Evolutionary conservation across 2,329 filamentous ascomycete genomes (phyloP), one percentile per base, ranked within the genome.

Genomic region (Diaporthe sp.): DNA sequence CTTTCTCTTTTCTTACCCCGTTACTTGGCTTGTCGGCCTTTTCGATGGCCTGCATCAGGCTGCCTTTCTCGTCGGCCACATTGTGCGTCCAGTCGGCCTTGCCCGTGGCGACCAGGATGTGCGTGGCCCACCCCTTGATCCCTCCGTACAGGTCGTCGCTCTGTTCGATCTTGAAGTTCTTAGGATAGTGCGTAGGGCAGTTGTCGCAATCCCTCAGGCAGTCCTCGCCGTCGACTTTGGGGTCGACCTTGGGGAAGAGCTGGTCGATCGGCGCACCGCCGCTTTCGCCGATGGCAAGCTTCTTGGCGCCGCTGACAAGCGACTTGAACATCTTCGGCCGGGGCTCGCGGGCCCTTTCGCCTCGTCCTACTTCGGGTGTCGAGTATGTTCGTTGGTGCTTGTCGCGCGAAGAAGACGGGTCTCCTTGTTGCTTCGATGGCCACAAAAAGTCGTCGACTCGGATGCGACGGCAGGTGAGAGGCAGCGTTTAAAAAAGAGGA

Each of bases 71-170:
- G 81, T 98, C 94, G 74, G 91, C 92, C 61, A 98, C 94, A 86
- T 98, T 94, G 76, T 94, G 87, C 81, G 96, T 94, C 97, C 97
- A 99, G 85, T 99, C 97, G 37, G 93, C 90, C 90, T 98, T 98
- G 77, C 95, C 95, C n/a, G 97, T 99, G 34, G 95, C 97, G 22
- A 98, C 95, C 44, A 99, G 87, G 77, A 98, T 82, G 85, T 99
- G 97, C 28, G 95, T 97, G 81, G 91, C 93, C 94, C 95, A 98
- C 49, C 92, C 95, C 81, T 95, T 94, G 77, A 98, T 90, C 75
- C 94, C 88, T 0, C 96, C 97, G 82, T 97, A 98, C 67, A 99
- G 86, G 79, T 92, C 87, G 82, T 98, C 95, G 9, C 89, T 86
- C 82, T 93, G 90, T 74, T 98, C 94, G 73, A 98, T 91, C 81